Percentiles rank a stretch among this genome's conserved stretches.
Evolutionary conservation across 768 basidiomycete species (phyloP).

Genomic region (Leucosporidium scottii): DNA sequence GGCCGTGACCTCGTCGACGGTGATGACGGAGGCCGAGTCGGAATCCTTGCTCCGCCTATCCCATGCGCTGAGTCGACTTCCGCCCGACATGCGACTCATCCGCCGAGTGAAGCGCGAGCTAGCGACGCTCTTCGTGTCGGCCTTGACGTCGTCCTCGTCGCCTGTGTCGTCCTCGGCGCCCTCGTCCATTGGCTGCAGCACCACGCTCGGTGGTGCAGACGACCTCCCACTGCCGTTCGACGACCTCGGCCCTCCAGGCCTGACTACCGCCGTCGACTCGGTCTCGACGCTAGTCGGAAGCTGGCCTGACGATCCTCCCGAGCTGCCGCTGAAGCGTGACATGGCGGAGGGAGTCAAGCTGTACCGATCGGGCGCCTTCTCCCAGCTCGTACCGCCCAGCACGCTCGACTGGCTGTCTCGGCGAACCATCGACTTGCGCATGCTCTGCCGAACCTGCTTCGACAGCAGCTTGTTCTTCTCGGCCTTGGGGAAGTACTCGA

Average conservation of each 20-base stretch:
- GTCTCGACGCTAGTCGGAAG: too few species aligned
- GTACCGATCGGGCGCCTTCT: constrained; percentile 10
- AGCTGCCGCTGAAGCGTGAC: constrained; percentile 29
- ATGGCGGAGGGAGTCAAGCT: neutral
- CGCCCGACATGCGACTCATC: constrained; percentile 16
- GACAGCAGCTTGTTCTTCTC: constrained; percentile 77
- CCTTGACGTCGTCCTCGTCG: constrained; percentile 2
- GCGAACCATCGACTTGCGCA: constrained; percentile 47
- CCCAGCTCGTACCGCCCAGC: constrained; percentile 34
- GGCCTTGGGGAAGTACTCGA: constrained; percentile 89
- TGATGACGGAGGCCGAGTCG: constrained; percentile 53
- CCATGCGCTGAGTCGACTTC: constrained; percentile 6
- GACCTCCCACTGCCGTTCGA: constrained; percentile 6
- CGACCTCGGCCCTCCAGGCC: neutral
- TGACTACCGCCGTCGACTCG: neutral
- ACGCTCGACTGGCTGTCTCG: neutral
- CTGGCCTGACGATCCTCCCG: constrained; percentile 26
- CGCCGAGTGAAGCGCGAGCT: constrained; percentile 11
- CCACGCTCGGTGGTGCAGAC: constrained; percentile 11
- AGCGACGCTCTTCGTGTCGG: neutral
- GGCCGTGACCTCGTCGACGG: constrained; percentile 95
- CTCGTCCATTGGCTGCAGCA: constrained; percentile 29
- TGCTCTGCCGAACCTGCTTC: constrained; percentile 80
- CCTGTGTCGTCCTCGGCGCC: constrained; percentile 14
- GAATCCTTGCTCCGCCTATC: constrained; percentile 18